phyloP scores from a whole-genome alignment of 2,329 filamentous ascomycete genomes.

The Colletotrichum filicis region DNA sequence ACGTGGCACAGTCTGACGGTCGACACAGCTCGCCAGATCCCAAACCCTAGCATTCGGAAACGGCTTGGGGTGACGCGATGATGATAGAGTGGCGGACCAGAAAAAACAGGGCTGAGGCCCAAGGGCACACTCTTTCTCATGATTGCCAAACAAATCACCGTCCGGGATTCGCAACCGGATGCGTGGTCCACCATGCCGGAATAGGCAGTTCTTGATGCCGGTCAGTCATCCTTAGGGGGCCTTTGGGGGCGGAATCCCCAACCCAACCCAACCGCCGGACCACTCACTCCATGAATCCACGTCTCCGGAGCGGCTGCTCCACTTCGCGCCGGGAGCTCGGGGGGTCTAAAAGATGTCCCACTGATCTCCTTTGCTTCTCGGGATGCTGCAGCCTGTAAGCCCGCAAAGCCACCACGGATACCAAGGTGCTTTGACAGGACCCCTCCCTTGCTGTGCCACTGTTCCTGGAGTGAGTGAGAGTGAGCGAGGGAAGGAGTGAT shows the following conservation, averaged over 20 bases:
- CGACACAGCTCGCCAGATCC: not conserved
- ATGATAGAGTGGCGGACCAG: conserved; percentile 26
- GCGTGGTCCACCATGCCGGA: conserved; percentile 3
- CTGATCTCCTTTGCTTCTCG: conserved; percentile 26
- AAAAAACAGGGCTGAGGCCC: conserved; percentile 4
- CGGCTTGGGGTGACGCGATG: conserved; percentile 20
- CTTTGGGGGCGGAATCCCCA: not conserved
- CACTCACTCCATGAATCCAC: conserved; percentile 1
- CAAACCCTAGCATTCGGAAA: not conserved
- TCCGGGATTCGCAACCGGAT: not conserved
- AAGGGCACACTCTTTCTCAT: not conserved
- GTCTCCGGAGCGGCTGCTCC: not conserved
- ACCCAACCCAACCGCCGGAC: not conserved
- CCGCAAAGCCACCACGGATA: not conserved
- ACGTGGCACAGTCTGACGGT: not conserved
- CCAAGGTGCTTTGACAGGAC: not conserved
- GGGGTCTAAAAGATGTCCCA: not conserved
- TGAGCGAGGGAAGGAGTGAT: no score
- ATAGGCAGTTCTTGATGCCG: conserved; percentile 3
- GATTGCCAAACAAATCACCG: conserved; percentile 12
- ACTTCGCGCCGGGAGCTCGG: conserved; percentile 8
- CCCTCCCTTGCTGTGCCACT: not conserved
- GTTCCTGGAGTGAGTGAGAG: not conserved
- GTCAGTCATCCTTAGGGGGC: not conserved
- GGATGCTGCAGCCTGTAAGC: conserved; percentile 12